phyloP scores from a whole-genome alignment of 257 asterid species.

The Agastache rugosa region DNA sequence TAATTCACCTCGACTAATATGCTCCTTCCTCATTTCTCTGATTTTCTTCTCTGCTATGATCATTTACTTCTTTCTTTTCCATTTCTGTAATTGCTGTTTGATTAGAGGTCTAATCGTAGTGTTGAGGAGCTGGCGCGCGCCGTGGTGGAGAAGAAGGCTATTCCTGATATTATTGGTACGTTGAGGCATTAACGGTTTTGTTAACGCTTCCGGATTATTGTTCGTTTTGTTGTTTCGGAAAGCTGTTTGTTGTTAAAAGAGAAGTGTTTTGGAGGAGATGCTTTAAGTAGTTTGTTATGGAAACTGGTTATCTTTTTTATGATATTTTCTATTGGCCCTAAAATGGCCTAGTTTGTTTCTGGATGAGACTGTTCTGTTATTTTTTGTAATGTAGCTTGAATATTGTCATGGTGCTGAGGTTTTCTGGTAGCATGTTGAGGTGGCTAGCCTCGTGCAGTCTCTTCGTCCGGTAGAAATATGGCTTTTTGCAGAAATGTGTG shows the following conservation, averaged over 20 bases:
- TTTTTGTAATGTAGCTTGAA: background rate
- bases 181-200: constrained; percentile 2
- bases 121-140: constrained; percentile 80
- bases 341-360: background rate
- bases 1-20: constrained; percentile 35
- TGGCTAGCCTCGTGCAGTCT: constrained; percentile 11
- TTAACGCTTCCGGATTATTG: background rate
- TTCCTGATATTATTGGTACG: constrained; percentile 90
- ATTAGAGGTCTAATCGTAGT: constrained; percentile 69
- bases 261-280: constrained; percentile 19
- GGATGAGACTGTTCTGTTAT: background rate
- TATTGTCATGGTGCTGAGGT: background rate
- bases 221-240: constrained; percentile 18
- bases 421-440: background rate
- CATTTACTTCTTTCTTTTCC: background rate
- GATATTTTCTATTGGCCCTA: background rate
- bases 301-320: background rate
- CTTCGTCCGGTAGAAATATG: background rate
- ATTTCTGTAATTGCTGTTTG: constrained; percentile 22
- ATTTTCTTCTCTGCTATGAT: constrained; percentile 9
- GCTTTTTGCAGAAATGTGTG: background rate
- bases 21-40: background rate
- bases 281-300: constrained; percentile 2
- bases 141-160: constrained; percentile 69
- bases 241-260: background rate